phyloP scores from a whole-genome alignment of 2,329 filamentous ascomycete species.

The Xylaria sp. region DNA sequence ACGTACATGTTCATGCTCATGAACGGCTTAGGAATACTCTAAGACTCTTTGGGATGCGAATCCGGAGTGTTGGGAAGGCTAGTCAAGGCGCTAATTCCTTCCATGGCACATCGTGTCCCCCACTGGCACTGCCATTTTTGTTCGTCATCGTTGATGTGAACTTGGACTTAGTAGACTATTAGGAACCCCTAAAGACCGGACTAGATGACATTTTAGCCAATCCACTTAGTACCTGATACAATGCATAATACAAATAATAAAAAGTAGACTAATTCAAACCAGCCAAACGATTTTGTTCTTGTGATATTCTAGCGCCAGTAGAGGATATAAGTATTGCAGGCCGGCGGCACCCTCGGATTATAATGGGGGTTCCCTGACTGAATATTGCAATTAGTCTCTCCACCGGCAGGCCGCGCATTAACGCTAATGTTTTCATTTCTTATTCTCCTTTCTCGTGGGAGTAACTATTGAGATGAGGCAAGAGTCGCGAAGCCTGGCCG shows the following conservation, averaged over 20 bases:
- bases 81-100: slow-evolving; percentile 8
- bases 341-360: slow-evolving; percentile 20
- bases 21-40: not conserved
- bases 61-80: slow-evolving; percentile 29
- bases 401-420: slow-evolving; percentile 5
- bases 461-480: not conserved
- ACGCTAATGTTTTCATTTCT: not conserved
- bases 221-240: not conserved
- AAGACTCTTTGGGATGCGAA: slow-evolving; percentile 21
- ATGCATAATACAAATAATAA: not conserved
- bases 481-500: not conserved
- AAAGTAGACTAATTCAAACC: not conserved
- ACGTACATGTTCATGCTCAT: not conserved
- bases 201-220: not conserved
- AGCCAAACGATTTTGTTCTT: not conserved
- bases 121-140: not conserved
- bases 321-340: slow-evolving; percentile 17
- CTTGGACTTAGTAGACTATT: not conserved
- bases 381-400: not conserved
- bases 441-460: not conserved
- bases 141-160: not conserved
- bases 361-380: not conserved
- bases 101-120: not conserved
- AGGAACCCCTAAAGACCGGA: not conserved
- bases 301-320: not conserved